Conservation (phyloP, 257 asterid species). For the Cruciata laevipes region DNA sequence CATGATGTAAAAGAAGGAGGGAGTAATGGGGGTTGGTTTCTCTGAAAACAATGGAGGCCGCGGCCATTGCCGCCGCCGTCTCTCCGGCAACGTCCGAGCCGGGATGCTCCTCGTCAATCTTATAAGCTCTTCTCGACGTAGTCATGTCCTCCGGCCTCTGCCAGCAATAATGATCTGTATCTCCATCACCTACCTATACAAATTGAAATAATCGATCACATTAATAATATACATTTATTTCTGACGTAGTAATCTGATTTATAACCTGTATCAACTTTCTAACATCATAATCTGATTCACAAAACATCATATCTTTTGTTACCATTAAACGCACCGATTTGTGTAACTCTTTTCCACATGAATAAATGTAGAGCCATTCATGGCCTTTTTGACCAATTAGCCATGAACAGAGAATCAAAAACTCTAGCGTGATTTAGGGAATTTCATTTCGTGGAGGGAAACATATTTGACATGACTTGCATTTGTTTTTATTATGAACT, state of each 20-base stretch:
- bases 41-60: conserved; percentile 22
- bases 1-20: conserved; percentile 53
- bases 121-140: conserved; percentile 16
- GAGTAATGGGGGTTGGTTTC: conserved; percentile 37
- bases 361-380: background rate
- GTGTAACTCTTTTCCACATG: background rate
- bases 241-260: no score
- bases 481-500: background rate
- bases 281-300: background rate
- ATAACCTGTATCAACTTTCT: no score
- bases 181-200: conserved; percentile 26
- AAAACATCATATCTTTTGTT: background rate
- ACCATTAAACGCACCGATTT: background rate
- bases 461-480: background rate
- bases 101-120: conserved; percentile 21
- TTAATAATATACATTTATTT: no score
- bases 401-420: background rate
- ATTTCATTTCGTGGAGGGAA: background rate
- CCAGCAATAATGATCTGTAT: conserved; percentile 27
- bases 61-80: conserved; percentile 29
- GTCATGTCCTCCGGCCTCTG: conserved; percentile 32
- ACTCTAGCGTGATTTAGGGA: background rate
- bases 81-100: conserved; percentile 31
- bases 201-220: no score
- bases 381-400: background rate